Conservation (phyloP, 805 yeast genomes). For the Cyberlindnera mississippiensis region DNA sequence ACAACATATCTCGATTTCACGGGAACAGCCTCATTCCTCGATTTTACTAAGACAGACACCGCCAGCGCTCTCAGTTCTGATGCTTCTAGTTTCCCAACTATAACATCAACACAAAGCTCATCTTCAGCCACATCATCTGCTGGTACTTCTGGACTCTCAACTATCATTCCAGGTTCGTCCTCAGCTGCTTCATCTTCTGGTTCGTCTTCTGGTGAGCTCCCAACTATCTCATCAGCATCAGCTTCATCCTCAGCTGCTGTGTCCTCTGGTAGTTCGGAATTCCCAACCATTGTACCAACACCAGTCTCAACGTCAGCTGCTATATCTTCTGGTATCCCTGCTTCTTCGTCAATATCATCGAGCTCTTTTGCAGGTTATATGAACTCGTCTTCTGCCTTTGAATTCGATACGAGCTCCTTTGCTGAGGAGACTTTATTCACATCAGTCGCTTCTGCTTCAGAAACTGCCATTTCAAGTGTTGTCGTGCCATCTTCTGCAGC, state of each 20-base stretch:
- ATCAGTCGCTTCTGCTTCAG: neutral
- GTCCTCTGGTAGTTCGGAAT: too few relatives aligned
- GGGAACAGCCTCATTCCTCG: constrained; percentile 16
- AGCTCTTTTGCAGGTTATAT: constrained; percentile 1
- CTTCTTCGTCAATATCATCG: neutral
- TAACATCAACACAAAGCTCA: constrained; percentile 1
- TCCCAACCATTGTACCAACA: constrained; percentile 5
- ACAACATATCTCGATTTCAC: constrained; percentile 23
- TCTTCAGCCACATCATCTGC: neutral
- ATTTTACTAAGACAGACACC: constrained; percentile 11
- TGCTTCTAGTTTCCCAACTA: constrained; percentile 5
- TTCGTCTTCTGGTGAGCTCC: too few relatives aligned
- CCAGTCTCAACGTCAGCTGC: neutral
- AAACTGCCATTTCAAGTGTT: too few relatives aligned
- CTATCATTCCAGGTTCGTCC: constrained; percentile 4
- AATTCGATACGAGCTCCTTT: neutral
- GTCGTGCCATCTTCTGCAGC: too few relatives aligned
- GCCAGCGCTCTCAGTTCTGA: neutral
- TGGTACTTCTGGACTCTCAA: neutral
- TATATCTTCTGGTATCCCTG: too few relatives aligned
- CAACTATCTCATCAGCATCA: too few relatives aligned
- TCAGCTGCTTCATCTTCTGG: neutral
- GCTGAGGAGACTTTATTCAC: neutral
- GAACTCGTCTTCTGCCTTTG: neutral
- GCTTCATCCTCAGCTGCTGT: too few relatives aligned